phyloP scores from a whole-genome alignment of 106 monocot species.

The Dendrobium huoshanense region DNA sequence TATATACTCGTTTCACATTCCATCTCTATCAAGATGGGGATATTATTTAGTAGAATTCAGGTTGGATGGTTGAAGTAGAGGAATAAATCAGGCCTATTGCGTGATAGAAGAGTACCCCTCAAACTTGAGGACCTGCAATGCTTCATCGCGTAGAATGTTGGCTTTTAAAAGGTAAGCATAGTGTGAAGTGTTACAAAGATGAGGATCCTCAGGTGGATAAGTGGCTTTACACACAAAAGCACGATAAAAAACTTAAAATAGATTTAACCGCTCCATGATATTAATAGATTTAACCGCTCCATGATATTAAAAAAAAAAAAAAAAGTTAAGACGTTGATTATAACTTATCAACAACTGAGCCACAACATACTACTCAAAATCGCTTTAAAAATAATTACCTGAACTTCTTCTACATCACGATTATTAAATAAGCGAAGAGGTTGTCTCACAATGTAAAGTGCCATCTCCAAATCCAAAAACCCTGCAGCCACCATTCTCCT shows the following conservation, averaged over 20 bases:
- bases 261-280: not conserved
- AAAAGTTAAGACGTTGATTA: not conserved
- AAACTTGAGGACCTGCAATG: not conserved
- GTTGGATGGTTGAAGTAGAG: too few species aligned
- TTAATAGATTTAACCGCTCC: not conserved
- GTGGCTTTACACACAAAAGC: too few species aligned
- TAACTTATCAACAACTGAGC: not conserved
- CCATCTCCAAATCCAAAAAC: slow-evolving; percentile 35
- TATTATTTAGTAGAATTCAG: too few species aligned
- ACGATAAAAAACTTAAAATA: not conserved
- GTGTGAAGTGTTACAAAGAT: too few species aligned
- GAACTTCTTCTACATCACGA: not conserved
- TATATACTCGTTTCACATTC: too few species aligned
- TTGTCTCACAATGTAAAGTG: slow-evolving; percentile 30
- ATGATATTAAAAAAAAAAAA: not conserved
- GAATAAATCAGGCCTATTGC: not conserved
- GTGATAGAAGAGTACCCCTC: too few species aligned
- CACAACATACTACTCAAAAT: not conserved
- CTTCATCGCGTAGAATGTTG: not conserved
- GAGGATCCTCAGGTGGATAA: too few species aligned
- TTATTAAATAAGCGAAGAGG: slow-evolving; percentile 20
- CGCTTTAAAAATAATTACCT: slow-evolving; percentile 4
- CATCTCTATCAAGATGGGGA: too few species aligned
- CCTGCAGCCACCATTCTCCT: slow-evolving; percentile 41
- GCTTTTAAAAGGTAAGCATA: too few species aligned